Evolutionary conservation across 2,329 filamentous ascomycete genomes (phyloP), one percentile per base, ranked within the genome.

Genomic region (Aotearoamyces nothofagi): DNA sequence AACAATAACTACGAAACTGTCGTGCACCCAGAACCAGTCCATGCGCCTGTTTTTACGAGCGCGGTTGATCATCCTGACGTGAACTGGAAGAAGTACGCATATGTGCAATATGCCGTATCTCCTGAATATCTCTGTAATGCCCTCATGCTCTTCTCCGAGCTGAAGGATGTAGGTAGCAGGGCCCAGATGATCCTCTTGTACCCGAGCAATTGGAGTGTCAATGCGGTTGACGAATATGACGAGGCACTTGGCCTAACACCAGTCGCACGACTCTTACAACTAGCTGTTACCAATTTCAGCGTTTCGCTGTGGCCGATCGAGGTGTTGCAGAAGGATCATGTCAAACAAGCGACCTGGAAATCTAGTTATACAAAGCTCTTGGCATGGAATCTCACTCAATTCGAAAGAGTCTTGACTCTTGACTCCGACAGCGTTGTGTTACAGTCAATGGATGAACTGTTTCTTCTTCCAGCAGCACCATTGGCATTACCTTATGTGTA

Each of bases 401-500:
- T 69, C 45, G 51, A 61, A 12, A 59, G 68, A 22, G 56, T 72
- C 13, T 55, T 73, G 17, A 57, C 63, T 28, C 51, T 73, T 25
- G 68, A 81, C 46, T 75, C 72, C 6, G 76, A 82, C 42, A 58
- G 68, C 13, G 66, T 66, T 1, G 52, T 82, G 3, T 58, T 78
- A 4, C 57, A 72, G 34, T 52, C 59, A 13, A 65, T 82, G 59
- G 78, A 83, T 39, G 75, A 81, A 31, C 59, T 82, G 0, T 83
- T 83, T 51, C 61, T 76, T 15, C 56, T 78, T 2, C 78, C 77
- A 0, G 46, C 55, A 1, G 60, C 64, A 1, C 56, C 64, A 1
- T 61, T 77, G 4, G 75, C 75, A 3, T 74, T 81, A 64, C 73
- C 77, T 2, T 66, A 71, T 17, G 78, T 77, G 6, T 81, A 82